Evolutionary conservation across 2,329 filamentous ascomycete genomes (phyloP).

Genomic region (Bipolaris gigantea): DNA sequence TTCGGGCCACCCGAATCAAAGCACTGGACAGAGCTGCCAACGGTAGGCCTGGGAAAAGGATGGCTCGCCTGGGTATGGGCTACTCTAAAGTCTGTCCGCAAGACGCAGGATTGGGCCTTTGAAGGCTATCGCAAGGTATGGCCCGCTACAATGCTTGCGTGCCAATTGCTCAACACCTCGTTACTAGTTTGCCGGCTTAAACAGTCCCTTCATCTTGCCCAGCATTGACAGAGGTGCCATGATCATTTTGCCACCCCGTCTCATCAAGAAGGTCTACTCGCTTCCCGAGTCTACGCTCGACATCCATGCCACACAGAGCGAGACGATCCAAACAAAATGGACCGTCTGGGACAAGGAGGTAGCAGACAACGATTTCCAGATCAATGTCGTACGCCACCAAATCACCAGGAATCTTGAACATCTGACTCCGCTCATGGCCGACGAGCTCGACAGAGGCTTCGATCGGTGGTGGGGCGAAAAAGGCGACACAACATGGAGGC

Average conservation of each 20-base stretch:
- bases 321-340: conserved; percentile 22
- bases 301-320: conserved; percentile 17
- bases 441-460: conserved; percentile 17
- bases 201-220: conserved; percentile 16
- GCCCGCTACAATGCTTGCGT: not conserved
- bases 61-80: conserved; percentile 17
- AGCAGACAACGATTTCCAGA: conserved; percentile 17
- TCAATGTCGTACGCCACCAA: conserved; percentile 22
- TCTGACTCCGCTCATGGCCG: conserved; percentile 19
- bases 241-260: conserved; percentile 17
- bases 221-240: conserved; percentile 21
- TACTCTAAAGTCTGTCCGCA: conserved; percentile 14
- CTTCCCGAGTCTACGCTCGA: conserved; percentile 17
- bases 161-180: not conserved
- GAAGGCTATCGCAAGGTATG: conserved; percentile 19
- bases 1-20: conserved; percentile 12
- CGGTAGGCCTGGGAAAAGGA: conserved; percentile 14
- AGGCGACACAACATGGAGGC: conserved; percentile 16
- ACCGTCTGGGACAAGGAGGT: conserved; percentile 20
- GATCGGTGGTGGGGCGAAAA: conserved; percentile 15
- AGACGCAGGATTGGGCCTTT: conserved; percentile 19
- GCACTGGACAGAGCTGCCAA: conserved; percentile 15
- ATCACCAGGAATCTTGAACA: conserved; percentile 18
- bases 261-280: conserved; percentile 18
- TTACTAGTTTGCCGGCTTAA: conserved; percentile 9